These are phyloP conservation scores for Metschnikowia kofuensis DNA, from an alignment of 805 yeast genomes.

Conservation along the genomic window DNA sequence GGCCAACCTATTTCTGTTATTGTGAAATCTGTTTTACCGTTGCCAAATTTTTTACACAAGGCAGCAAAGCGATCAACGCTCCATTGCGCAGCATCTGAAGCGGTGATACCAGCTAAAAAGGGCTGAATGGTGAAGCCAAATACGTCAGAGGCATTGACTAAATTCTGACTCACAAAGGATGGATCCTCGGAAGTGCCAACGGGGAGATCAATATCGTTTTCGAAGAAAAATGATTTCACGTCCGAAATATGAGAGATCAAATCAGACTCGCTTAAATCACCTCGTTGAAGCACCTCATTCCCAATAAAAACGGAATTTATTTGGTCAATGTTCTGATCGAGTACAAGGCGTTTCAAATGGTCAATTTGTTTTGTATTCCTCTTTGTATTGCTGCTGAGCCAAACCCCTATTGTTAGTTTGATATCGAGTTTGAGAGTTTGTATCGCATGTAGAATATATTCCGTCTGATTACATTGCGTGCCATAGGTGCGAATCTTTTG, in stretches of 20 bases:
- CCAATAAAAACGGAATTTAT: slow-evolving; percentile 58
- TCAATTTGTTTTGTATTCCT: slow-evolving; percentile 46
- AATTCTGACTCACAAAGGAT: slow-evolving; percentile 36
- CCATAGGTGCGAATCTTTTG: slow-evolving; percentile 57
- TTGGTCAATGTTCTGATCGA: slow-evolving; percentile 38
- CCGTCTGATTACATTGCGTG: slow-evolving; percentile 58
- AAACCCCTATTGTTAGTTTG: slow-evolving; percentile 59
- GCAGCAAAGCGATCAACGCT: slow-evolving; percentile 34
- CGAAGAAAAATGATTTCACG: slow-evolving; percentile 36
- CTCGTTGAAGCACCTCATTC: slow-evolving; percentile 58
- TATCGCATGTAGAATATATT: slow-evolving; percentile 51
- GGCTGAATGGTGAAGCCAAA: slow-evolving; percentile 68
- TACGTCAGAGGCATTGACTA: slow-evolving; percentile 48
- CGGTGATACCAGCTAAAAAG: slow-evolving; percentile 58
- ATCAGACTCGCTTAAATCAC: slow-evolving; percentile 39
- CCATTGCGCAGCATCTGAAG: slow-evolving; percentile 51
- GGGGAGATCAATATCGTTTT: slow-evolving; percentile 38
- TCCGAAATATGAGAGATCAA: slow-evolving; percentile 42
- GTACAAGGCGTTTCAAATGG: slow-evolving; percentile 41
- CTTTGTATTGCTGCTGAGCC: slow-evolving; percentile 50
- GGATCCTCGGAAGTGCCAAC: slow-evolving; percentile 67
- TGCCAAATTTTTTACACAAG: slow-evolving; percentile 28
- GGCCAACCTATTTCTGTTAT: slow-evolving; percentile 78
- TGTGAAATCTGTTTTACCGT: slow-evolving; percentile 31
- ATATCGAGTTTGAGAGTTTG: slow-evolving; percentile 48